These are phyloP conservation scores for Xanthoceras sorbifolium DNA, from an alignment of 345 rosid genomes.

Conservation along the genomic window DNA sequence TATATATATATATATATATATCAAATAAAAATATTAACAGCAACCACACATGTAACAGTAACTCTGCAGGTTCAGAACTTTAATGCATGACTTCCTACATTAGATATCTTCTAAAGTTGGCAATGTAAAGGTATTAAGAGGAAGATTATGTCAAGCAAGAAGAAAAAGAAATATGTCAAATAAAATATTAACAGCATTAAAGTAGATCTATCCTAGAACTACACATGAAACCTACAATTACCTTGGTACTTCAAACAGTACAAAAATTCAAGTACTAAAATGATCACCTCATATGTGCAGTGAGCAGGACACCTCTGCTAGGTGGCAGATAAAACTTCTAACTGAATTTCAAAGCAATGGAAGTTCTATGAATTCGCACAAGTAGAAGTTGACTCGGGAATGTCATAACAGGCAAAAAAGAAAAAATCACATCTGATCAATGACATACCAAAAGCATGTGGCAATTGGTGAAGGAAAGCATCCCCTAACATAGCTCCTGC, in stretches of 20 bases:
- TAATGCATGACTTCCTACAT: too few relatives aligned
- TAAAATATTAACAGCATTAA: background rate
- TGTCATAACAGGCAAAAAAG: background rate
- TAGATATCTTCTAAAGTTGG: background rate
- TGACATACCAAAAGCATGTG: constrained; percentile 92
- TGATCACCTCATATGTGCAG: background rate
- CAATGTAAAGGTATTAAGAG: background rate
- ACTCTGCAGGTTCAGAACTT: background rate
- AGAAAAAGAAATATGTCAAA: background rate
- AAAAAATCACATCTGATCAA: background rate
- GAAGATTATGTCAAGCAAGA: background rate
- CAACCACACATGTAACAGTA: background rate
- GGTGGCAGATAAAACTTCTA: background rate
- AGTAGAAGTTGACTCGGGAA: background rate
- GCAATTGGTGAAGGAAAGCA: constrained; percentile 99
- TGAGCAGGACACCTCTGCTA: background rate
- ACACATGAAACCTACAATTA: background rate
- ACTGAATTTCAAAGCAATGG: background rate
- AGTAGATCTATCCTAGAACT: background rate
- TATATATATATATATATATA: too few relatives aligned
- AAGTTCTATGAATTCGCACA: constrained; percentile 8
- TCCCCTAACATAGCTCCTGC: constrained; percentile 99
- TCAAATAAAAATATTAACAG: too few relatives aligned
- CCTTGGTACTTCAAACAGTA: background rate
- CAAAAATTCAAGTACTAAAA: background rate